These are phyloP conservation scores for Clitoria ternatea DNA, from an alignment of 306 rosid genomes.

Conservation along the genomic window DNA sequence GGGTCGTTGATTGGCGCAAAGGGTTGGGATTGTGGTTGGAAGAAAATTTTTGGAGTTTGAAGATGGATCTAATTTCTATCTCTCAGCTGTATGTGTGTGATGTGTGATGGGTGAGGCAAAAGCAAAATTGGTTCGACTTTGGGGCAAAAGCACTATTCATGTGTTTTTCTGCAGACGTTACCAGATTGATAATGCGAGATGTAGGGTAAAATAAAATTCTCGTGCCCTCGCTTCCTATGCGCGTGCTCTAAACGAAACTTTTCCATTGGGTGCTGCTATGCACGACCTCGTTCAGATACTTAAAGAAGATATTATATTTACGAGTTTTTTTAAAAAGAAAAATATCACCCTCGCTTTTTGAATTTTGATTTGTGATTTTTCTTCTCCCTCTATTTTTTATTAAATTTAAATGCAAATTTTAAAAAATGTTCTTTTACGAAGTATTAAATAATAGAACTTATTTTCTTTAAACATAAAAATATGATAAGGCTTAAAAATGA, in stretches of 20 bases:
- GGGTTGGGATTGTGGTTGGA: conserved; percentile 31
- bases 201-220: background rate
- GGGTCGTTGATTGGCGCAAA: conserved; percentile 85
- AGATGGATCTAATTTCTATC: background rate
- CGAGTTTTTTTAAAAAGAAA: background rate
- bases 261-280: background rate
- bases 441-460: too few species aligned
- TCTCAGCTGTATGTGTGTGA: background rate
- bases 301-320: background rate
- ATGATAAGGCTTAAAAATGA: too few species aligned
- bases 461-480: too few species aligned
- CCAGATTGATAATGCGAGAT: background rate
- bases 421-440: too few species aligned
- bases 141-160: conserved; percentile 16
- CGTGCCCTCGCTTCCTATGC: background rate
- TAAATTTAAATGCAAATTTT: too few species aligned
- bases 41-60: conserved; percentile 24
- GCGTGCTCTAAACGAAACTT: background rate
- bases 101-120: background rate
- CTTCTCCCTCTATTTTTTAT: too few species aligned
- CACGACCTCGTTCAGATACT: background rate
- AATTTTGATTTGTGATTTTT: too few species aligned
- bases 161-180: background rate
- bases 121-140: background rate
- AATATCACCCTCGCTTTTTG: background rate